Percentiles rank a stretch among this genome's conserved stretches.
phyloP scores from a whole-genome alignment of 306 rosid species.

The Lablab purpureus region DNA sequence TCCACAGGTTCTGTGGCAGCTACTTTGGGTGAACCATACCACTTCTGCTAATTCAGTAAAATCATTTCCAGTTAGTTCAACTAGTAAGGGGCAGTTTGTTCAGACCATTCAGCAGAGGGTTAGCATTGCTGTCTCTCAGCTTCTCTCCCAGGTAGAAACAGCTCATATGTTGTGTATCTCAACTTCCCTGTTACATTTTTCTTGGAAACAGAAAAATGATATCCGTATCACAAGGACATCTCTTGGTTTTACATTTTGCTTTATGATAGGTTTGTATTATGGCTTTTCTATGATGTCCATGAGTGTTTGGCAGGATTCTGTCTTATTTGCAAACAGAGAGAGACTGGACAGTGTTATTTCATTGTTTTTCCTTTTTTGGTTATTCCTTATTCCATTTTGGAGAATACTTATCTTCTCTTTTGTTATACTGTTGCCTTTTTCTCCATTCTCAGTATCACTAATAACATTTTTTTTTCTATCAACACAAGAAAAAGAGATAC shows the following conservation, averaged over 20 bases:
- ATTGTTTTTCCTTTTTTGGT: neutral
- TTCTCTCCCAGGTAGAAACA: slow-evolving; percentile 76
- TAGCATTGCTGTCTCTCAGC: slow-evolving; percentile 77
- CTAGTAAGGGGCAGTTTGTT: slow-evolving; percentile 61
- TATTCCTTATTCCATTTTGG: slow-evolving; percentile 14
- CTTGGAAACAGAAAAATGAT: neutral
- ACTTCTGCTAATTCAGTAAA: slow-evolving; percentile 53
- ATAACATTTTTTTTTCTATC: neutral
- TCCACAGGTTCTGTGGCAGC: slow-evolving; percentile 87
- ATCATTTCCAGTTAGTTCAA: slow-evolving; percentile 41
- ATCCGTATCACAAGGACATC: slow-evolving; percentile 28
- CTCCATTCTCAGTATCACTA: neutral
- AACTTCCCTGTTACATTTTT: neutral
- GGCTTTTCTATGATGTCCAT: slow-evolving; percentile 2
- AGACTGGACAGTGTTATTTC: slow-evolving; percentile 6
- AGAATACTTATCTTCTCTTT: too few species aligned
- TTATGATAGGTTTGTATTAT: slow-evolving; percentile 20
- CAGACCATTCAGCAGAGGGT: slow-evolving; percentile 78
- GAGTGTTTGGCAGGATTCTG: neutral
- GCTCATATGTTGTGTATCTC: slow-evolving; percentile 3
- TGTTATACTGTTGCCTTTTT: neutral
- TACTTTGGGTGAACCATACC: slow-evolving; percentile 77
- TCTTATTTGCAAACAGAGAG: slow-evolving; percentile 8
- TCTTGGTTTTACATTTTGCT: neutral
- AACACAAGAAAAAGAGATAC: neutral